These are phyloP conservation scores for Trichothecium roseum DNA, from an alignment of 2,329 filamentous ascomycete species.

Conservation along the genomic window DNA sequence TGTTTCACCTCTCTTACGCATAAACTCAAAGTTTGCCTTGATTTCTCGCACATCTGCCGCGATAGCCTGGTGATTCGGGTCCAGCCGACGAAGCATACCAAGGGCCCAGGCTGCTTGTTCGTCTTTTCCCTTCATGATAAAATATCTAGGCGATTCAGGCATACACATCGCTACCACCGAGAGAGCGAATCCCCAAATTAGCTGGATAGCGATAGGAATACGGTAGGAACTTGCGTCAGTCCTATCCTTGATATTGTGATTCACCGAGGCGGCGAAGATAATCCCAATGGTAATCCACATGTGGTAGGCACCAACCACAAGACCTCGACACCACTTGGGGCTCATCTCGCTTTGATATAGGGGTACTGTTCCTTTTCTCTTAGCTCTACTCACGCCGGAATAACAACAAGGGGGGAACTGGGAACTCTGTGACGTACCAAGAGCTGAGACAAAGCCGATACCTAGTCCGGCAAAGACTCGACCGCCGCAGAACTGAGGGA, in stretches of 20 bases:
- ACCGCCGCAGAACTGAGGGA: conserved; percentile 54
- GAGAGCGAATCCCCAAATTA: conserved; percentile 59
- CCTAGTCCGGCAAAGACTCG: conserved; percentile 61
- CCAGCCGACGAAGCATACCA: conserved; percentile 3
- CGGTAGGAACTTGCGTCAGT: conserved; percentile 49
- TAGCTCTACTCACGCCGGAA: background rate
- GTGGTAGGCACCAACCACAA: conserved; percentile 61
- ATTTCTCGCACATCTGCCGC: conserved; percentile 34
- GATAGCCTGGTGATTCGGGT: conserved; percentile 4
- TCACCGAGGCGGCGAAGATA: conserved; percentile 53
- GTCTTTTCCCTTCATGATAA: conserved; percentile 49
- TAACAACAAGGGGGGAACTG: background rate
- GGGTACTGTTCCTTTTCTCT: conserved; percentile 35
- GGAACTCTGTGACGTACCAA: conserved; percentile 21
- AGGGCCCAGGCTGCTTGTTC: conserved; percentile 39
- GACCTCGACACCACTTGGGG: conserved; percentile 63
- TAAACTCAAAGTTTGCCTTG: conserved; percentile 53
- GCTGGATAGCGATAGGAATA: conserved; percentile 54
- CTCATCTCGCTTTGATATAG: conserved; percentile 64
- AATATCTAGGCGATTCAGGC: conserved; percentile 63
- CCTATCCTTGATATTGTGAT: conserved; percentile 48
- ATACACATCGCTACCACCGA: conserved; percentile 54
- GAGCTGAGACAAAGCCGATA: conserved; percentile 57
- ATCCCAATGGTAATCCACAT: conserved; percentile 61
- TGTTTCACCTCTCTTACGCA: conserved; percentile 17